phyloP scores from a whole-genome alignment of 2,329 filamentous ascomycete genomes.

The Hymenoscyphus fraxineus region DNA sequence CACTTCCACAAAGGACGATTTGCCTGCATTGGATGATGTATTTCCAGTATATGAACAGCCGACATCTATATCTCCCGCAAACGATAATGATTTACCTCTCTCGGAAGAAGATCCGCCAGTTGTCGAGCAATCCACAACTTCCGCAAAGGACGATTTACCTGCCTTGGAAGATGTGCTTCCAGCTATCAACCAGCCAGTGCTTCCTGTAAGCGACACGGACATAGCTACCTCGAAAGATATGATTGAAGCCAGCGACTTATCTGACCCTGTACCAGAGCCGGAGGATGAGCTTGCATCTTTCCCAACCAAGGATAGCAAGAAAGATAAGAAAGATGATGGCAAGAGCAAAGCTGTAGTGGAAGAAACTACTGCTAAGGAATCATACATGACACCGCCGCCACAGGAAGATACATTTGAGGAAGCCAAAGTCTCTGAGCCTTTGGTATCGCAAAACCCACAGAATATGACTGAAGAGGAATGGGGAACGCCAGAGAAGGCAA shows the following conservation, averaged over 20 bases:
- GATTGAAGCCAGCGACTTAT: neutral
- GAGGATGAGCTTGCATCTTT: slow-evolving; percentile 6
- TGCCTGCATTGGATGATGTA: no score
- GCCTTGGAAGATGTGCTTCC: no score
- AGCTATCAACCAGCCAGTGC: no score
- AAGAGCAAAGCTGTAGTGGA: slow-evolving; percentile 17
- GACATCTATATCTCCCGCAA: neutral
- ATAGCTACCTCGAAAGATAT: neutral
- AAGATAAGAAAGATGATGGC: slow-evolving; percentile 17
- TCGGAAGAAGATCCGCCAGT: neutral
- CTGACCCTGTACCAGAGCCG: neutral
- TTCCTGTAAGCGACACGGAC: neutral
- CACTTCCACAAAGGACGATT: no score
- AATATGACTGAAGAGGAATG: neutral
- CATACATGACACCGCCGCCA: neutral
- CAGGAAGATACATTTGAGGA: slow-evolving; percentile 5
- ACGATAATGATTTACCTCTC: neutral
- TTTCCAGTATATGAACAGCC: neutral
- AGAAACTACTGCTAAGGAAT: neutral
- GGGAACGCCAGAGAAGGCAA: slow-evolving; percentile 13
- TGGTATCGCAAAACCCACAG: neutral
- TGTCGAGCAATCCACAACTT: no score
- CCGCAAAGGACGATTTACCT: no score
- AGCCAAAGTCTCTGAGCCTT: slow-evolving; percentile 1
- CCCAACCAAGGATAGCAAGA: slow-evolving; percentile 18